Base-by-base conservation (phyloP, 2,329 filamentous ascomycete genomes). In the Trichoderma koningiopsis region DNA sequence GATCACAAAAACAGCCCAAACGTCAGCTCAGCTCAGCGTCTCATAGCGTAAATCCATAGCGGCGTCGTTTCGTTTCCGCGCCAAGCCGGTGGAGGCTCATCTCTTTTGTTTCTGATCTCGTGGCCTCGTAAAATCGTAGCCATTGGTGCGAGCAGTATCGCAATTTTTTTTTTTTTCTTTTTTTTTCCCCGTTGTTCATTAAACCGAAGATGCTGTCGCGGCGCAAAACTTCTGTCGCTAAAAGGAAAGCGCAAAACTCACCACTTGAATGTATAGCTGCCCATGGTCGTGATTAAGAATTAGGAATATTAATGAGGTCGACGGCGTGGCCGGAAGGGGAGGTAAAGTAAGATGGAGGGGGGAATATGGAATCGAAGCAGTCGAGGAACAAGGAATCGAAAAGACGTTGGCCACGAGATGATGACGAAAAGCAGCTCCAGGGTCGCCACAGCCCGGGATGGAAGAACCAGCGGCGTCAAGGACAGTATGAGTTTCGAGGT, bases 201-300 rank as follows among this genome's bases (percentile, higher is more conserved):
- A 7, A 62, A 65, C 31, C 33, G 62, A 47, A 63, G 55, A 63
- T 52, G 19, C 8, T 31, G 16, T 59, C 37, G 35, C 22, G 59
- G 68, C 60, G 57, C 59, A 70, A 60, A 68, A 49, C 35, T 40
- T 67, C 55, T 14, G 68, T 37, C 40, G 16, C 27, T 63, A 70
- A 65, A 70, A 10, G 70, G 71, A 70, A 71, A 72, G 37, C 63
- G 67, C 68, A 71, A 68, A 37, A 79, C 88, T 81, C 81, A 92
- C 89, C 89, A 92, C 79, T 86, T 89, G 83, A 92, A 92, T 62
- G 88, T 88, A 78, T 88, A 91, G 82, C 83, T 90, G 76, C 87
- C 89, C 88, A 91, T 90, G 73, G 76, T 82, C 76, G 73, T 69
- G 70, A 74, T 69, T 74, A 73, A 40, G 24, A 43, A 68, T 68